Evolutionary conservation across 73 alveolate species (phyloP).

Genomic region (Halteria grandinella): DNA sequence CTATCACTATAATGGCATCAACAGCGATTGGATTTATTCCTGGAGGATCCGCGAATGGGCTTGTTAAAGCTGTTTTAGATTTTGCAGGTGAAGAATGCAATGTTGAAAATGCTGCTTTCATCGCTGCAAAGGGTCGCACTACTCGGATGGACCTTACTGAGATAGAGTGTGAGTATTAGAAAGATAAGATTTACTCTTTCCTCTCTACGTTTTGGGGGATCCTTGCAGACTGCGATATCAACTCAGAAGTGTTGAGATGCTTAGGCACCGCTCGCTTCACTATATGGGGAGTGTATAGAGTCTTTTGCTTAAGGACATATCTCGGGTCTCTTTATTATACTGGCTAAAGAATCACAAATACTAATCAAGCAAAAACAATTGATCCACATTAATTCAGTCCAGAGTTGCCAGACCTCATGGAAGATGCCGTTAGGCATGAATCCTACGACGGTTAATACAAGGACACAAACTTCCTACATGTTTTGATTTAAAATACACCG

Average conservation of each 20-base stretch:
- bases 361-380: neutral
- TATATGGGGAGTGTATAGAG: constrained; percentile 82
- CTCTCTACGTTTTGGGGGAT: constrained; percentile 82
- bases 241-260: constrained; percentile 89
- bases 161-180: constrained; percentile 67
- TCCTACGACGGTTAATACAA: constrained; percentile 66
- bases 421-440: constrained; percentile 34
- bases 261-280: constrained; percentile 86
- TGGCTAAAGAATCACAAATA: constrained; percentile 51
- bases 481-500: constrained; percentile 75
- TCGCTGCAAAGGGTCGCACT: constrained; percentile 81
- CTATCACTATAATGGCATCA: constrained; percentile 57
- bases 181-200: constrained; percentile 78
- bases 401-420: constrained; percentile 14
- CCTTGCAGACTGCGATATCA: constrained; percentile 90
- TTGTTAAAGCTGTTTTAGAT: constrained; percentile 78
- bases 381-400: constrained; percentile 16
- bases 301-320: constrained; percentile 72
- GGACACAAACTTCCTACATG: constrained; percentile 58
- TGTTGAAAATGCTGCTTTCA: constrained; percentile 81
- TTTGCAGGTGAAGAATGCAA: constrained; percentile 80
- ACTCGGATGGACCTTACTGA: constrained; percentile 81
- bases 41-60: constrained; percentile 93
- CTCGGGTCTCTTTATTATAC: constrained; percentile 55
- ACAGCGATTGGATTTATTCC: constrained; percentile 87